These are phyloP conservation scores for Pseudonectria foliicola DNA, from an alignment of 2,329 filamentous ascomycete genomes.

Conservation along the genomic window DNA sequence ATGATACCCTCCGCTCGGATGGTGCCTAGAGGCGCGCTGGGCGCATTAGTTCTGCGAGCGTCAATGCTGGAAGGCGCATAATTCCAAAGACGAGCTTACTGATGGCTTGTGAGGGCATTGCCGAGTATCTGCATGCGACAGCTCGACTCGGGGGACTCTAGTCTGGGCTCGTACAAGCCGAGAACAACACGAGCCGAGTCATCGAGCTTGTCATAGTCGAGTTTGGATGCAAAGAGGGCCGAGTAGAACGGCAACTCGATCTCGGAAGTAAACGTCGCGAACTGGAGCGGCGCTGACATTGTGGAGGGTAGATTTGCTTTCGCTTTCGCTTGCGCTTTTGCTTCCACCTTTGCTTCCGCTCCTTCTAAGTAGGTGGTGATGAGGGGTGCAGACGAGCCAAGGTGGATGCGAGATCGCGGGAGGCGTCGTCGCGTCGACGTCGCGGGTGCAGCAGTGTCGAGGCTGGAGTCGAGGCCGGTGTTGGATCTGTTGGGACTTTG, in stretches of 20 bases:
- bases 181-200: constrained; percentile 82
- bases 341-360: no score
- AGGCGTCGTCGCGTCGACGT: background rate
- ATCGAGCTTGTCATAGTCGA: constrained; percentile 95
- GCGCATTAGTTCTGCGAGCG: constrained; percentile 21
- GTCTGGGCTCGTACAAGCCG: constrained; percentile 80
- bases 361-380: background rate
- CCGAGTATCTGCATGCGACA: constrained; percentile 87
- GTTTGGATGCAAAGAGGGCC: constrained; percentile 84
- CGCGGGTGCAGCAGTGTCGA: background rate
- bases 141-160: constrained; percentile 65
- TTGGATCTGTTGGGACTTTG: constrained; percentile 2
- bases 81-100: constrained; percentile 48
- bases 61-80: constrained; percentile 14
- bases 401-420: background rate
- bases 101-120: constrained; percentile 74
- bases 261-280: constrained; percentile 85
- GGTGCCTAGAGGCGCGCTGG: constrained; percentile 59
- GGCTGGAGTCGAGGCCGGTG: background rate
- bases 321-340: no score
- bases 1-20: constrained; percentile 89
- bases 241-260: constrained; percentile 95
- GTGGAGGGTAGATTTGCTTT: no score
- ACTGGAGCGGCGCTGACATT: constrained; percentile 54
- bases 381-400: background rate